Base-by-base conservation (phyloP, 257 asterid species). In the Lithospermum erythrorhizon region DNA sequence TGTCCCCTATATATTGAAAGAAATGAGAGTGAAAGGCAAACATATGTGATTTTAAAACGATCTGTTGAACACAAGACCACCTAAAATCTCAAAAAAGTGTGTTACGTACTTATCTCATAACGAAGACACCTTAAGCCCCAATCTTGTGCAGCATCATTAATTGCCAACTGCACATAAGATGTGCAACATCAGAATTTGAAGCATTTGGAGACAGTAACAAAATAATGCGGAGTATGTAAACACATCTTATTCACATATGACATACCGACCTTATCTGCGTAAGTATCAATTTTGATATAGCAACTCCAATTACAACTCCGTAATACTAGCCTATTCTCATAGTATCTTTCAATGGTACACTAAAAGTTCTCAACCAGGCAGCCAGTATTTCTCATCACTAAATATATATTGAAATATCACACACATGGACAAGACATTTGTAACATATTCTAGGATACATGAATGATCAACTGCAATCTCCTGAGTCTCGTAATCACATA, bases 111-210 rank as follows among this genome's bases (percentile, higher is more conserved):
- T 78, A 91, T 91, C 78, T 88, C 96, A 72, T 91, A 91, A 57
- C 96, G 95, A 60, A 90, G 91, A 72, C 98, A 91, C 64, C 78
- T 75, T 71, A 91, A 65, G 6, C 98, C 98, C 96, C 98, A 91
- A 20, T 78, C 87, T 69, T 68, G 67, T 25, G 98, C 93, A 69
- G 96, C 98, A 30, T 84, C 93, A 61, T 88, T 91, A 71, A 88
- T 86, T 67, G 95, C 64, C 66, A 79, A 78, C 96, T 88, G 70
- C 77, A 75, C 23, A 61, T 65, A 72, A 70, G 41, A 69, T n/a
- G 15, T 3, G 47, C 35, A 37, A 54, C 48, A 35, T 29, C 24
- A 68, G 70, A 66, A 56, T 20, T 55, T 17, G 32, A 47, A 57
- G 27, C 30, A 3, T 15, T 9, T 9, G 11, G 4, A 1, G n/a